Percentiles rank a stretch among this genome's conserved stretches.
Conservation (phyloP, 1,284 basidiomycete species). For the Apiotrichum akiyoshidainum region DNA sequence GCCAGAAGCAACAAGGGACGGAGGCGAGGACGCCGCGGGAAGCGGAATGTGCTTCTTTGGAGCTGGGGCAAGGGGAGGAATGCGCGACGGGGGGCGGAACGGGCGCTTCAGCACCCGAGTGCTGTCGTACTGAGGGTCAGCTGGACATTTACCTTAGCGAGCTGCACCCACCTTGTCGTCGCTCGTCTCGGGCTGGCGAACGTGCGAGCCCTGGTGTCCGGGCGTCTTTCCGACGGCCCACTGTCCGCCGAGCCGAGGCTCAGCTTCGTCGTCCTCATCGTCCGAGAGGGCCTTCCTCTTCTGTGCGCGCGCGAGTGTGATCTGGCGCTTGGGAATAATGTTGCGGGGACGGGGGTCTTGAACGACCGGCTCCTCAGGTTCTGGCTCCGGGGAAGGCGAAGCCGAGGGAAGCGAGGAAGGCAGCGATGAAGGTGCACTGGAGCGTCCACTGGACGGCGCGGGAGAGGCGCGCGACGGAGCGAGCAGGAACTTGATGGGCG, state of each 20-base stretch:
- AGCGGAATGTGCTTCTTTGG: not conserved
- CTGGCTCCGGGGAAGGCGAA: not conserved
- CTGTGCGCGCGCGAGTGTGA: not conserved
- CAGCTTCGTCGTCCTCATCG: not conserved
- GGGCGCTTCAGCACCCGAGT: slow-evolving; percentile 41
- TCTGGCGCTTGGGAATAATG: not conserved
- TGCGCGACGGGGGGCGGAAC: slow-evolving; percentile 30
- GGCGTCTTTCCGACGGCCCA: slow-evolving; percentile 40
- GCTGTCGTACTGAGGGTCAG: slow-evolving; percentile 6
- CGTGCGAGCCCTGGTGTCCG: slow-evolving; percentile 37
- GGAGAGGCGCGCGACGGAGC: no score
- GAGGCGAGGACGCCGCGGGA: not conserved
- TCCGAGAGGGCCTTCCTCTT: not conserved
- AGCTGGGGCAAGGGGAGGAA: not conserved
- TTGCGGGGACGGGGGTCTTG: not conserved
- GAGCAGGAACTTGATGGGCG: no score
- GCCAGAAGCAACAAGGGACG: no score
- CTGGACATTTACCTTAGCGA: not conserved
- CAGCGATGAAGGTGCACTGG: no score
- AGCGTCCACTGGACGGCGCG: no score
- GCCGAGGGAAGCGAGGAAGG: no score
- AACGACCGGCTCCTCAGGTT: not conserved
- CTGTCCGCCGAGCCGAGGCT: slow-evolving; percentile 17
- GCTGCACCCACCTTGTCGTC: slow-evolving; percentile 1
- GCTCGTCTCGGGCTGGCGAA: slow-evolving; percentile 8